Evolutionary conservation across 768 basidiomycete genomes (phyloP), one percentile per base, ranked within the genome.

Genomic region (Boletus rubropictus): DNA sequence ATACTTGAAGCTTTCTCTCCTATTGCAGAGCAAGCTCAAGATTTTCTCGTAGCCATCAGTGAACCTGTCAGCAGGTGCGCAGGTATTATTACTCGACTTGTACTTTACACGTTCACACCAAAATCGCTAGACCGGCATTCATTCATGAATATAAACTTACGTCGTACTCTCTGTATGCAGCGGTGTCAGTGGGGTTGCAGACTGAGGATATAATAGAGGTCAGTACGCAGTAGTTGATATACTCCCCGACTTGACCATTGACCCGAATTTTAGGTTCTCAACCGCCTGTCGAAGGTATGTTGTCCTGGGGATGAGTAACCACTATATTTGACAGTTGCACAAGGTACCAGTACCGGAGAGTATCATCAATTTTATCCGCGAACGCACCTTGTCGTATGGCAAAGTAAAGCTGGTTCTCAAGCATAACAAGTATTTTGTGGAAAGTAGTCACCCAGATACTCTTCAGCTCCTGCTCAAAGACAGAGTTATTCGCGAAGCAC

Each of bases 111-210:
- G 15, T 54, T 54, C 33, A 62, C 36, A 50, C 33, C 38, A 34
- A 51, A 34, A 40, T 53, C 47, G 33, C 24, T 55, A 95, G 95
- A 75, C 96, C 96, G 43, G 84, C 91, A 39, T 92, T 95, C 70
- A 94, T 98, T 53, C 95, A 99, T 72, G 96, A 98, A 74, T 99
- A 98, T 77, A 92, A 95, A 71, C 81, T 99, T 63, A 98, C 95
- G 48, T 86, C 93, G 37, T 96, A 98, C 68, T 98, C 95, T 15
- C 75, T 99, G 14, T 98, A 99, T 67, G 96, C 96, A 50, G 96
- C 96, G 41, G 95, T 99, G 52, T 97, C 95, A 12, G 96, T 99
- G 50, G 96, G 96, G 24, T 73, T 99, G 24, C 91, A 98, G 65
- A 98, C 96, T 8, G 87, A 95, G 57, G 94, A 98, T 66, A 98